Conservation (phyloP, 139 green algal species). For the Penium margaritaceum region DNA sequence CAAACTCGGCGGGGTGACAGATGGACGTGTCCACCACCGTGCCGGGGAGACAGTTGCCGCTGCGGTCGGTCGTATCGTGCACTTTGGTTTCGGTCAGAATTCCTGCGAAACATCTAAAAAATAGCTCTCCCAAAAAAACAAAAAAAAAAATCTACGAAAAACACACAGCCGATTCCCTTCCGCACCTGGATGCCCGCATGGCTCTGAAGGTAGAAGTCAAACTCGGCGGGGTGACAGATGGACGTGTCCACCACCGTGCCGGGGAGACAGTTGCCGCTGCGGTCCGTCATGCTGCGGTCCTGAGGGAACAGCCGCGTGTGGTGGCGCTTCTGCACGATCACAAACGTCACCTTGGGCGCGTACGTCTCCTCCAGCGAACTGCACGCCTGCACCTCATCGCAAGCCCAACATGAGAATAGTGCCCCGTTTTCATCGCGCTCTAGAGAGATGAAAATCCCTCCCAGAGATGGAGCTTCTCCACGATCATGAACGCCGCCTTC, state of each 20-base stretch:
- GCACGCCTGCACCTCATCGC: slow-evolving; percentile 30
- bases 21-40: slow-evolving; percentile 39
- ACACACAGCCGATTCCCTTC: too few species aligned
- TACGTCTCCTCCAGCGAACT: slow-evolving; percentile 40
- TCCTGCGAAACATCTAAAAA: background rate
- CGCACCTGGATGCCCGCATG: slow-evolving; percentile 71
- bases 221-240: slow-evolving; percentile 53
- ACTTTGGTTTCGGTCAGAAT: background rate
- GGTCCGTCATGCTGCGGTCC: slow-evolving; percentile 16
- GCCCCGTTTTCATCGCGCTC: too few species aligned
- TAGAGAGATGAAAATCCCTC: too few species aligned
- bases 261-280: slow-evolving; percentile 19
- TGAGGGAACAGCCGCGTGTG: slow-evolving; percentile 56
- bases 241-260: slow-evolving; percentile 37
- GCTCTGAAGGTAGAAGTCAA: slow-evolving; percentile 81
- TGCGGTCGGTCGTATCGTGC: slow-evolving; percentile 1
- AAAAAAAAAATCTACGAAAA: too few species aligned
- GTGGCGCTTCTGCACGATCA: slow-evolving; percentile 74
- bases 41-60: slow-evolving; percentile 18
- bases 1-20: slow-evolving; percentile 52
- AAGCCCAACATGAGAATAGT: background rate
- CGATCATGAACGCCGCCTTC: background rate
- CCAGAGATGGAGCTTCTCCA: too few species aligned
- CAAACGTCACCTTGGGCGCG: slow-evolving; percentile 69
- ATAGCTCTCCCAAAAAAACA: too few species aligned